Evolutionary conservation across 2,329 filamentous ascomycete genomes (phyloP), one percentile per base, ranked within the genome.

Genomic region (Phyllosticta citriasiana): DNA sequence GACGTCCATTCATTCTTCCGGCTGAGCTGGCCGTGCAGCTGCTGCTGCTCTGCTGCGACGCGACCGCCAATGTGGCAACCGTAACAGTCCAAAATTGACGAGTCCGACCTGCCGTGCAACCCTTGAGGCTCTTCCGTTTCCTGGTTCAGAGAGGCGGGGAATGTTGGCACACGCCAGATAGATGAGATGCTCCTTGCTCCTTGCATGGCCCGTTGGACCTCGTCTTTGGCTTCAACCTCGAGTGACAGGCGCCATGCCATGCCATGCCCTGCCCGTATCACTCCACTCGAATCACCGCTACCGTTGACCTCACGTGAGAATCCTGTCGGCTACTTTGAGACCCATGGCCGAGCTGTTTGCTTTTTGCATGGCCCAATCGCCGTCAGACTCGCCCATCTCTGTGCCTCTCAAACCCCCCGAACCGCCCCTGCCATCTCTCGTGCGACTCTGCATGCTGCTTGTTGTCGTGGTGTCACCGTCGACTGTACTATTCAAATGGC

Each of bases 61-160:
- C 59, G 55, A 61, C 59, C 59, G 54, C 59, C 59, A 53, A 35
- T 53, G 55, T 61, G 55, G 53, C 59, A 54, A 60, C 30, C 53
- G 53, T 40, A 19, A 51, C 51, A 52, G 27, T 47, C 57, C 52
- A 57, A 57, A 53, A 53, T 30, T 55, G 26, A 51, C 55, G 30
- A 53, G 33, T 55, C 59, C 51, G n/a, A n/a, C 24, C 59, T 61
- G 59, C 54, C n/a, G 59, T 60, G 58, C 52, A 52, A 60, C 58
- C 55, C 53, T 19, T 61, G 59, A 61, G 59, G 59, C 59, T 61
- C 59, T 61, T 61, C 59, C 40, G 22, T 57, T 61, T 57, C 59
- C 59, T 55, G 59, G 59, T 57, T 57, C 59, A 60, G 54, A 9
- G 19, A 53, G 52, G 59, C 57, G 59, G 59, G 59, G 59, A 61